These are phyloP conservation scores for Chaetomidium leptoderma DNA, from an alignment of 495 filamentous ascomycete genomes.

Conservation along the genomic window DNA sequence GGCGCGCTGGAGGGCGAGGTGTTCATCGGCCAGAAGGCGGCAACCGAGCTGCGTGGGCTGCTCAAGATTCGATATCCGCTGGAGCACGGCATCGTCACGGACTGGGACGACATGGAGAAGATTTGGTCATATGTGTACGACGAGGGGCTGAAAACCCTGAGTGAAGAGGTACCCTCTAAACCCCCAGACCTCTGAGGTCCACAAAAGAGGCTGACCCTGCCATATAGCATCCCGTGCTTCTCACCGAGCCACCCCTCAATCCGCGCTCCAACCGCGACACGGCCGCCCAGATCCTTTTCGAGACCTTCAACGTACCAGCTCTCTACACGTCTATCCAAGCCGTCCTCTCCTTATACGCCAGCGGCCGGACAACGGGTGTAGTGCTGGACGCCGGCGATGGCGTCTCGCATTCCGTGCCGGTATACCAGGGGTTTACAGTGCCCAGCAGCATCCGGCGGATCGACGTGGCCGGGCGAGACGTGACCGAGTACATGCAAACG, in stretches of 20 bases:
- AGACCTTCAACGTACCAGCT: conserved; percentile 97
- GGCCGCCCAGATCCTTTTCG: conserved; percentile 96
- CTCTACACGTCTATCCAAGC: conserved; percentile 97
- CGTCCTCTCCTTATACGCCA: conserved; percentile 92
- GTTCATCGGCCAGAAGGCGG: conserved; percentile 89
- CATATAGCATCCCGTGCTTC: conserved; percentile 80
- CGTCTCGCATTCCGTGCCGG: conserved; percentile 94
- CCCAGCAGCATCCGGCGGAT: conserved; percentile 90
- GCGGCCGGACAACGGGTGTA: conserved; percentile 92
- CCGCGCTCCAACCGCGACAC: conserved; percentile 93
- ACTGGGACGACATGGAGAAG: conserved; percentile 99
- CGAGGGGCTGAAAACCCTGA: conserved; percentile 80
- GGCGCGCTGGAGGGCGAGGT: conserved; percentile 95
- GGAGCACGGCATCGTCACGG: conserved; percentile 96
- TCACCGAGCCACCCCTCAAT: conserved; percentile 96
- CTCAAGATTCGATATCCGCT: conserved; percentile 93
- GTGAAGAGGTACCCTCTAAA: conserved; percentile 74
- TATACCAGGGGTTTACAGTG: conserved; percentile 97
- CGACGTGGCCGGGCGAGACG: conserved; percentile 96
- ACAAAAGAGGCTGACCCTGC: conserved; percentile 11
- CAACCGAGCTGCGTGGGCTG: conserved; percentile 84
- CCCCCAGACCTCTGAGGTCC: background rate
- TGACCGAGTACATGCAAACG: conserved; percentile 92
- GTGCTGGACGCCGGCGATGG: conserved; percentile 95
- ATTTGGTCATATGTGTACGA: conserved; percentile 81